Evolutionary conservation across 2,329 filamentous ascomycete species (phyloP), one percentile per base, ranked within the genome.

Genomic region (Metarhizium album): DNA sequence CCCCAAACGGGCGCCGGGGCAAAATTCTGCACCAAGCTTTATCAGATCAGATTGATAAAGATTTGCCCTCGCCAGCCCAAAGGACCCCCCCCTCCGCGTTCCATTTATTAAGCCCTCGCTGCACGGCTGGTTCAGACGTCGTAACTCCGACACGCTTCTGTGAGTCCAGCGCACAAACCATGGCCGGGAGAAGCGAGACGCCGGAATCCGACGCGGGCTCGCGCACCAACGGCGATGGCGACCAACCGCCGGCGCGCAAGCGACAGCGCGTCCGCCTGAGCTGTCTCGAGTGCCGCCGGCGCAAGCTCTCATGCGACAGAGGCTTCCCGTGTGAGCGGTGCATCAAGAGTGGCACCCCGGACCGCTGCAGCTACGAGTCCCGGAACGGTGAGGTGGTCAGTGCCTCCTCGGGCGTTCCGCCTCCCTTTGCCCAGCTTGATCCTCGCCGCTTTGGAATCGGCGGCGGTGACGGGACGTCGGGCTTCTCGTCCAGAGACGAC

Each of bases 241-340:
- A 64, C 56, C 63, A 68, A 46, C 64, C 60, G 51, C 67, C 67
- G 42, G 66, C 76, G 9, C 71, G 78, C 53, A 82, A 82, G 66
- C 68, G 79, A 31, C 79, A 82, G 67, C 72, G 79, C 37, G 75
- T 82, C 45, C 70, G 79, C 16, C 70, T 82, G 42, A 80, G 76
- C 46, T 82, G 79, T 55, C 71, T 82, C 42, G 78, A 81, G 58
- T 82, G 79, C 57, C 75, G 79, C 42, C 72, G 78, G 49, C 71
- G 79, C 50, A 82, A 82, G 67, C 69, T 82, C 37, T 81, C 78
- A 24, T 82, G 79, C 62, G 79, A 81, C 63, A 71, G 79, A 53
- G 78, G 79, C 60, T 73, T 80, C 57, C 79, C 79, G 23, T 82
- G 79, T 60, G 77, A 80, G 63, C 74, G 79, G 45, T 82, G 79